Conservation (phyloP, 2,329 filamentous ascomycete genomes). For the Aspergillus japonicus region DNA sequence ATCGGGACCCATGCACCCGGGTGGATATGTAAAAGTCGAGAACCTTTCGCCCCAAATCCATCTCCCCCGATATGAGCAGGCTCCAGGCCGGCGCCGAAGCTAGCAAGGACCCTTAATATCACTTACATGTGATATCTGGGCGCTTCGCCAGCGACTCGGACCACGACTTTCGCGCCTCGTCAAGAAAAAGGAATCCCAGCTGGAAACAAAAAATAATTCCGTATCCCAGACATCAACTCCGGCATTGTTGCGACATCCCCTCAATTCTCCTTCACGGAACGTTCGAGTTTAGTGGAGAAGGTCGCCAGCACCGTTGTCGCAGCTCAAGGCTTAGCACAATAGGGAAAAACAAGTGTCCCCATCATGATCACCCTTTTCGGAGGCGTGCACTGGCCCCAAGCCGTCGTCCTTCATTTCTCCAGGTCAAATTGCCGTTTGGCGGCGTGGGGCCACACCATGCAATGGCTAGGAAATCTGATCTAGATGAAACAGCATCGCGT, state of each 20-base stretch:
- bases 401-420: constrained; percentile 7
- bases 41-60: constrained; percentile 2
- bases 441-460: constrained; percentile 8
- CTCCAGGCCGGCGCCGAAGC: constrained; percentile 3
- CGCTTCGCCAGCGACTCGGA: background rate
- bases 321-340: constrained; percentile 4
- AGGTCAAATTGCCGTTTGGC: background rate
- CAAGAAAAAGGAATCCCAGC: background rate
- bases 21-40: constrained; percentile 6
- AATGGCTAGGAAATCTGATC: constrained; percentile 1
- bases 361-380: background rate
- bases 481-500: constrained; percentile 5
- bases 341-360: constrained; percentile 1
- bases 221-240: background rate
- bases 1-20: constrained; percentile 3
- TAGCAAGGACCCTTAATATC: constrained; percentile 2
- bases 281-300: background rate
- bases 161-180: background rate
- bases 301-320: background rate
- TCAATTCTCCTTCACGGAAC: background rate
- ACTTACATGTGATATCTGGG: constrained; percentile 3
- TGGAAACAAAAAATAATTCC: background rate
- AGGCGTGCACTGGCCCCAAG: constrained; percentile 4
- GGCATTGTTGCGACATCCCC: background rate
- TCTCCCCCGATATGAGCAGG: background rate